Conservation (phyloP, 2,329 filamentous ascomycete species). For the Aspergillus sp. region DNA sequence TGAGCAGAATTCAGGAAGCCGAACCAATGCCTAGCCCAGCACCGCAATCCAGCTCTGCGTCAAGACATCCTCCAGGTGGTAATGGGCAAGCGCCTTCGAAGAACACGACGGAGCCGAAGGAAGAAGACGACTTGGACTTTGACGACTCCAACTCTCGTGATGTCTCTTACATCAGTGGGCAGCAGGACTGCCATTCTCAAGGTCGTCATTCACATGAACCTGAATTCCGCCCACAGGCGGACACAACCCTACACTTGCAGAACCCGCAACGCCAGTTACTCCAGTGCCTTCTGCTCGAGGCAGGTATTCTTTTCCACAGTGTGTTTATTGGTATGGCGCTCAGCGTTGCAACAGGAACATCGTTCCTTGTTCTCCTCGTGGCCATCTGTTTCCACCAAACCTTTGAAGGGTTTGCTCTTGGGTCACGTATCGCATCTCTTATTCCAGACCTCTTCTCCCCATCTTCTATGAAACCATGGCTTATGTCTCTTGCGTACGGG, state of each 20-base stretch:
- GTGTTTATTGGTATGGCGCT: constrained; percentile 87
- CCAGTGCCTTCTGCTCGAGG: constrained; percentile 77
- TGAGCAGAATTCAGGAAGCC: constrained; percentile 9
- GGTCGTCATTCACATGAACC: constrained; percentile 13
- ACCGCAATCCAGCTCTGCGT: constrained; percentile 13
- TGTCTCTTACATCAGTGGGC: constrained; percentile 15
- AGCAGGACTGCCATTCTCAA: constrained; percentile 10
- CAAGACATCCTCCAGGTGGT: constrained; percentile 18
- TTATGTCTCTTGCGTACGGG: constrained; percentile 64
- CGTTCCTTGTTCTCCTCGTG: constrained; percentile 75
- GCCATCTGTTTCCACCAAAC: constrained; percentile 84
- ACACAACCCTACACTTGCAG: constrained; percentile 41
- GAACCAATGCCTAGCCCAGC: constrained; percentile 4
- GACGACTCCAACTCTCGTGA: constrained; percentile 50
- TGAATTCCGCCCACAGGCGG: constrained; percentile 25
- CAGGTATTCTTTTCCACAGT: constrained; percentile 80
- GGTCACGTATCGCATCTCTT: constrained; percentile 79
- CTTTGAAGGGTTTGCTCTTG: constrained; percentile 83
- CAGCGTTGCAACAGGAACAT: constrained; percentile 74
- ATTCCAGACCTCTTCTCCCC: constrained; percentile 64
- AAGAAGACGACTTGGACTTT: constrained; percentile 57
- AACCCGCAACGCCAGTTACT: constrained; percentile 67
- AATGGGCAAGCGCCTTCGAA: constrained; percentile 15
- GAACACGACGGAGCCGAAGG: constrained; percentile 44
- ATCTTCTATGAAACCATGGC: constrained; percentile 71